phyloP scores from a whole-genome alignment of 1,284 basidiomycete genomes.

The Stereum hirsutum region DNA sequence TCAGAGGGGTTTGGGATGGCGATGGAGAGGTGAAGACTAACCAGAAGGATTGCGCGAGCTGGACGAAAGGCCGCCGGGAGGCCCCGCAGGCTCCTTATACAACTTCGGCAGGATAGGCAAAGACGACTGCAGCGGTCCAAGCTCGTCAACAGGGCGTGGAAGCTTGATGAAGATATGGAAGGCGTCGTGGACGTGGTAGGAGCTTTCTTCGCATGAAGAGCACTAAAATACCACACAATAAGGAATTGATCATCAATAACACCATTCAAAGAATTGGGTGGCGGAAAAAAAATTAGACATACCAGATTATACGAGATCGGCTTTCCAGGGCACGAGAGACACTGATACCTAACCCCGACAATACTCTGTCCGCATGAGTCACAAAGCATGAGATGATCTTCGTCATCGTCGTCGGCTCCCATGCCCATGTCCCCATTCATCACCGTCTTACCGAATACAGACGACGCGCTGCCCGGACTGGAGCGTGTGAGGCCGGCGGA shows the following conservation, averaged over 20 bases:
- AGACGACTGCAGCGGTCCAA: conserved; percentile 46
- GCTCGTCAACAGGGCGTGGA: conserved; percentile 58
- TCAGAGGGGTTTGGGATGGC: too few relatives aligned
- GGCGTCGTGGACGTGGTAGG: conserved; percentile 73
- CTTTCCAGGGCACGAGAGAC: conserved; percentile 63
- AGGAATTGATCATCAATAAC: neutral
- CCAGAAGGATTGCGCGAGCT: conserved; percentile 49
- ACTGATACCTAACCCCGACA: conserved; percentile 66
- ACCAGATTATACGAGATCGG: conserved; percentile 59
- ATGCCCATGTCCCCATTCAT: conserved; percentile 4
- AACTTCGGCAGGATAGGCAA: conserved; percentile 61
- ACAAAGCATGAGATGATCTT: conserved; percentile 32
- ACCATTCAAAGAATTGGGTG: neutral
- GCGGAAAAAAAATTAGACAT: conserved; percentile 15
- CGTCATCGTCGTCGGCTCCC: conserved; percentile 17
- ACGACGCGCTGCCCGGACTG: conserved; percentile 12
- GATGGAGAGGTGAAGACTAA: too few relatives aligned
- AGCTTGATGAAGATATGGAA: conserved; percentile 84
- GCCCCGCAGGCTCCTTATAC: conserved; percentile 68
- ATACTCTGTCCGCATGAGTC: conserved; percentile 52
- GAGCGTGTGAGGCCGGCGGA: conserved; percentile 8
- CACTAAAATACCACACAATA: conserved; percentile 43
- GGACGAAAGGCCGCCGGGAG: conserved; percentile 26
- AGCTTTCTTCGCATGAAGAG: conserved; percentile 65
- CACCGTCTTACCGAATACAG: conserved; percentile 14